Evolutionary conservation across 176 grass and related monocot species (phyloP).

Genomic region (Hordeum marinum): DNA sequence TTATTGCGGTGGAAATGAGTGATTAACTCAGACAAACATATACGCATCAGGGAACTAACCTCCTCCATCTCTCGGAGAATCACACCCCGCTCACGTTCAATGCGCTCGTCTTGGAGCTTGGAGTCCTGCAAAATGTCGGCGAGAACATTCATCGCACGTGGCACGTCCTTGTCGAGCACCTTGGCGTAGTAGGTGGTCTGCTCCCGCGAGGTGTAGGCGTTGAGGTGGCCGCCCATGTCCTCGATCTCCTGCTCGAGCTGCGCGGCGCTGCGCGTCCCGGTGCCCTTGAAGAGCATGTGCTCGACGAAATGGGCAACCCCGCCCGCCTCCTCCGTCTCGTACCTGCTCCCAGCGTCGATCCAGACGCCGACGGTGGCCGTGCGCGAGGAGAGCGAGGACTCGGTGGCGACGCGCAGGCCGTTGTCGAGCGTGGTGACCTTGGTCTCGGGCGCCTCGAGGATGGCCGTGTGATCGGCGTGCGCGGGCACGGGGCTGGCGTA

Average conservation of each 20-base stretch:
- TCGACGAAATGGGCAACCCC: constrained; percentile 99
- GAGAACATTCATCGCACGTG: constrained; percentile 66
- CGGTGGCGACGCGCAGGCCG: constrained; percentile 86
- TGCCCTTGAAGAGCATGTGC: constrained; percentile 99
- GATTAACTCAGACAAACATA: neutral
- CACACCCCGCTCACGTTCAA: constrained; percentile 71
- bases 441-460: constrained; percentile 77
- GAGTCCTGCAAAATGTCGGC: constrained; percentile 88
- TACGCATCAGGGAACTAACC: constrained; percentile 44
- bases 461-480: constrained; percentile 69
- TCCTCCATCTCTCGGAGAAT: constrained; percentile 97
- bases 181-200: constrained; percentile 94
- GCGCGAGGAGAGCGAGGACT: constrained; percentile 64
- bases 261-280: constrained; percentile 44
- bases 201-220: constrained; percentile 94
- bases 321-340: constrained; percentile 64
- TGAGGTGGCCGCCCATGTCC: constrained; percentile 91
- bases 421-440: constrained; percentile 80
- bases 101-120: constrained; percentile 51
- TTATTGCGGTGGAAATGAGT: neutral
- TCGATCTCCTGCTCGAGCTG: constrained; percentile 97
- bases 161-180: constrained; percentile 85
- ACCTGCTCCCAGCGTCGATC: constrained; percentile 95
- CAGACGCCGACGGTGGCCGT: constrained; percentile 93
- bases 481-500: constrained; percentile 76